A percentile compares a stretch with the other conserved stretches of the same genome.
Conservation (phyloP, 2,329 filamentous ascomycete species). For the Alternaria panax region DNA sequence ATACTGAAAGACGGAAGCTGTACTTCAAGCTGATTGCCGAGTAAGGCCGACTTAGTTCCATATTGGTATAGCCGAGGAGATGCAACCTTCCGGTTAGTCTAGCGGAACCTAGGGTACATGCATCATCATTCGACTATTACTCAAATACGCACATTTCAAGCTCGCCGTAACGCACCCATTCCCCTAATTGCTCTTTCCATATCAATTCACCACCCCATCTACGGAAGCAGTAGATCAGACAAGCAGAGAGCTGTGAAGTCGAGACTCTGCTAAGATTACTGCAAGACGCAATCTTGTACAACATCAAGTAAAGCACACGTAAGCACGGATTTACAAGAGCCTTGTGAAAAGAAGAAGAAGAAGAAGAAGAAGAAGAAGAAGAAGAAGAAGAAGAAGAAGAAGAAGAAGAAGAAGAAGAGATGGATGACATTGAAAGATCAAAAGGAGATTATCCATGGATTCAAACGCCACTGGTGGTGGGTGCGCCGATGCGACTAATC, state of each 20-base stretch:
- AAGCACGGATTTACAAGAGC: neutral
- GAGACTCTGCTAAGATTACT: neutral
- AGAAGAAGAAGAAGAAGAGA: neutral
- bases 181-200: neutral
- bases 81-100: neutral
- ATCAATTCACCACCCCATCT: neutral
- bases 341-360: neutral
- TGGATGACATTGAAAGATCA: conserved; percentile 26
- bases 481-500: conserved; percentile 74
- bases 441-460: conserved; percentile 65
- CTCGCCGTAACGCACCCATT: neutral
- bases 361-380: neutral
- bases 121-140: neutral
- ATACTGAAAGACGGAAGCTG: neutral
- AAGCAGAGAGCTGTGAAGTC: neutral
- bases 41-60: neutral
- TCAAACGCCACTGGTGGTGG: conserved; percentile 63
- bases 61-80: conserved; percentile 3
- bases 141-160: neutral
- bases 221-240: neutral
- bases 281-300: neutral
- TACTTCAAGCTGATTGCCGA: neutral
- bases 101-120: neutral
- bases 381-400: neutral
- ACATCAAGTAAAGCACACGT: neutral